These are phyloP conservation scores for Panaeolus papilionaceus DNA, from an alignment of 768 basidiomycete species.

Conservation along the genomic window DNA sequence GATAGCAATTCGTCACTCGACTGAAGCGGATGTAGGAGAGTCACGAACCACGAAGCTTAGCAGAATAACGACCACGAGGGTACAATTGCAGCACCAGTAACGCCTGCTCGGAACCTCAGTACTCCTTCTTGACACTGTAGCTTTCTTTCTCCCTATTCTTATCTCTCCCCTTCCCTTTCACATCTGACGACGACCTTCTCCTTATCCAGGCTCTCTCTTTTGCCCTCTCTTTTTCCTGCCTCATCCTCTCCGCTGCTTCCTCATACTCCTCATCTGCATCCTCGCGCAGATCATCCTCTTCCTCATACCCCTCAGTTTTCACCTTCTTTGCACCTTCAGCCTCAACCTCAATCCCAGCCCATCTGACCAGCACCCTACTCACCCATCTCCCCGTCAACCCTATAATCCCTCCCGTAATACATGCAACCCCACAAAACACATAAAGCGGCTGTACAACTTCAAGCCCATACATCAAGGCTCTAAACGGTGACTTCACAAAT, in stretches of 20 bases:
- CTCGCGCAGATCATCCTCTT: constrained; percentile 12
- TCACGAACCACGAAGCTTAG: background rate
- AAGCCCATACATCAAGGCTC: constrained; percentile 41
- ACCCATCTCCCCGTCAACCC: constrained; percentile 9
- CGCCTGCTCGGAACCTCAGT: background rate
- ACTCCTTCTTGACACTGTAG: background rate
- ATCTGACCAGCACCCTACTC: background rate
- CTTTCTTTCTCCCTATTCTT: background rate
- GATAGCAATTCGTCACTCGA: background rate
- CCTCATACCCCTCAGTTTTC: background rate
- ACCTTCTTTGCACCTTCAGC: background rate
- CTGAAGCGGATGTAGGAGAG: background rate
- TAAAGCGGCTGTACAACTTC: constrained; percentile 60
- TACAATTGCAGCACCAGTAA: background rate
- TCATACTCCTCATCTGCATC: constrained; percentile 18
- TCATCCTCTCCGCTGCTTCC: constrained; percentile 16
- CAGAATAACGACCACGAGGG: background rate
- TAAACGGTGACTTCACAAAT: constrained; percentile 53
- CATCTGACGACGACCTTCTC: background rate
- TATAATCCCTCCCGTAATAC: constrained; percentile 48
- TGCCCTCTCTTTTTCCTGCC: background rate
- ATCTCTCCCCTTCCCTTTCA: background rate
- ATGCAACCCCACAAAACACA: constrained; percentile 61
- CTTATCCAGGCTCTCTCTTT: background rate
- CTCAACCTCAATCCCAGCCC: background rate